phyloP scores from a whole-genome alignment of 140 eudicot genomes.

The Flaveria floridana region DNA sequence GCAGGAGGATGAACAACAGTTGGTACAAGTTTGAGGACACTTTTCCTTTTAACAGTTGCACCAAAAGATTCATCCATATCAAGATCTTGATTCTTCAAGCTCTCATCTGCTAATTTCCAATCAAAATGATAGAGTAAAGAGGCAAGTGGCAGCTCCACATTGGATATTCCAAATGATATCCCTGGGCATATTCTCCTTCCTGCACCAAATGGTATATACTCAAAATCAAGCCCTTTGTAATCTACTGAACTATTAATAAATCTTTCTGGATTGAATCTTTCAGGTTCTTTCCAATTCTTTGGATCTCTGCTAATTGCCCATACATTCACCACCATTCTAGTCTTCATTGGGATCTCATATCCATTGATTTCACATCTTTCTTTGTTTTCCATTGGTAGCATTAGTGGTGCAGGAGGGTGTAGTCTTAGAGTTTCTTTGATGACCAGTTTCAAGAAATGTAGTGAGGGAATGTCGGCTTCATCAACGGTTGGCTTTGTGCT shows the following conservation, averaged over 20 bases:
- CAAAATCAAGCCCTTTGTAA: constrained; percentile 41
- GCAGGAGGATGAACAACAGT: constrained; percentile 20
- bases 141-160: constrained; percentile 50
- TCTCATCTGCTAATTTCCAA: constrained; percentile 43
- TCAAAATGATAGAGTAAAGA: constrained; percentile 49
- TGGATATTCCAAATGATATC: constrained; percentile 43
- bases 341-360: constrained; percentile 37
- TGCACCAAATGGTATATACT: constrained; percentile 53
- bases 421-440: constrained; percentile 51
- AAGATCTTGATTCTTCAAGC: constrained; percentile 31
- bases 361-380: constrained; percentile 41
- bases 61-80: constrained; percentile 53
- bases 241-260: constrained; percentile 35
- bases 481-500: constrained; percentile 20
- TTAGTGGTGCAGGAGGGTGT: constrained; percentile 46
- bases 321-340: constrained; percentile 41
- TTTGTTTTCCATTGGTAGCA: constrained; percentile 41
- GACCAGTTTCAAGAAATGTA: constrained; percentile 31
- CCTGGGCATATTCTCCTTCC: constrained; percentile 66
- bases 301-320: constrained; percentile 58
- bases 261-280: constrained; percentile 46
- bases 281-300: constrained; percentile 41
- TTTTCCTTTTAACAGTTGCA: constrained; percentile 37
- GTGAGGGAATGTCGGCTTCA: constrained; percentile 29
- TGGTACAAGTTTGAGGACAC: constrained; percentile 36